These are phyloP conservation scores for Raphanus sativus DNA, from an alignment of 345 rosid species.

Conservation along the genomic window DNA sequence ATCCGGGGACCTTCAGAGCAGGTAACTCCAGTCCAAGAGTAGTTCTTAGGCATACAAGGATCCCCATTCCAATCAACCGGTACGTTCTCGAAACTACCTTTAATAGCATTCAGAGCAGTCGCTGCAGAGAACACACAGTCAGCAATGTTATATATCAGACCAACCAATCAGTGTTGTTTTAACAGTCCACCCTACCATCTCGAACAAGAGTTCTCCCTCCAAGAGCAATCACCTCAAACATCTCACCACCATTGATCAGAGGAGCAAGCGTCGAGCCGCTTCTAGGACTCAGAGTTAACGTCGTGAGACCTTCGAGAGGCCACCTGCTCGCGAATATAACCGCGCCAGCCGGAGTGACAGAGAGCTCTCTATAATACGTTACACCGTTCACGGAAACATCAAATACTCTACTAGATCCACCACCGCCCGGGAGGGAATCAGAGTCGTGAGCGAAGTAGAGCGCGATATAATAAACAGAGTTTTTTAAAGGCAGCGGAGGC, in stretches of 20 bases:
- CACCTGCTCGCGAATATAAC: slow-evolving; percentile 60
- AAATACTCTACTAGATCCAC: slow-evolving; percentile 53
- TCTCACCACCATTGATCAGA: slow-evolving; percentile 78
- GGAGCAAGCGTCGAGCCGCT: slow-evolving; percentile 57
- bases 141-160: not conserved
- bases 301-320: slow-evolving; percentile 73
- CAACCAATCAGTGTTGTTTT: not conserved
- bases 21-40: slow-evolving; percentile 81
- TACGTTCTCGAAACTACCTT: slow-evolving; percentile 46
- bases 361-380: slow-evolving; percentile 58
- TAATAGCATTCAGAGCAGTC: slow-evolving; percentile 54
- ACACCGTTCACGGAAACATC: slow-evolving; percentile 61
- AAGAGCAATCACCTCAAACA: slow-evolving; percentile 52
- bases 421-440: slow-evolving; percentile 34
- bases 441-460: slow-evolving; percentile 71
- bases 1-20: slow-evolving; percentile 64
- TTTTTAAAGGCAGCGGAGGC: slow-evolving; percentile 55
- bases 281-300: slow-evolving; percentile 54
- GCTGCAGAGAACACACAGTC: slow-evolving; percentile 41
- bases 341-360: slow-evolving; percentile 55
- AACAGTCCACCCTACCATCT: slow-evolving; percentile 61
- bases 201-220: slow-evolving; percentile 71
- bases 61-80: slow-evolving; percentile 88
- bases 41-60: slow-evolving; percentile 75
- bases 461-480: slow-evolving; percentile 62